Evolutionary conservation across 2,329 filamentous ascomycete species (phyloP).

Genomic region (Fusarium oligoseptatum): DNA sequence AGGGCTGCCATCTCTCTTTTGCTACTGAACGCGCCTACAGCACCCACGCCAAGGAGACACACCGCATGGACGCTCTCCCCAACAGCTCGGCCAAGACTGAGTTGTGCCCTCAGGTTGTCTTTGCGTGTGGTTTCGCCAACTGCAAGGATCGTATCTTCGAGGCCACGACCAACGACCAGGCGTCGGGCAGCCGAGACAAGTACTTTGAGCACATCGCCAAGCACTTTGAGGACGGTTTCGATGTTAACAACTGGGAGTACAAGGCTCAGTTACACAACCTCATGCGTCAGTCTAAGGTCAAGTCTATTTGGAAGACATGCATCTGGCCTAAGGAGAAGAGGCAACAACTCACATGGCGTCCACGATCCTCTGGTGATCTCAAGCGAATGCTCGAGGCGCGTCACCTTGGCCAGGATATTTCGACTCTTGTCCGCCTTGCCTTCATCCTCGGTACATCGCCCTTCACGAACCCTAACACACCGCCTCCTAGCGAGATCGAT

Average conservation of each 20-base stretch:
- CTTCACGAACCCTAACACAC: constrained; percentile 52
- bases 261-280: constrained; percentile 59
- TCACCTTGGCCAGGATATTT: constrained; percentile 57
- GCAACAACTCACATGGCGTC: constrained; percentile 56
- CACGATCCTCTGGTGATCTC: constrained; percentile 58
- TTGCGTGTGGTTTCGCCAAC: constrained; percentile 58
- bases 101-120: constrained; percentile 59
- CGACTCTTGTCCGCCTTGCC: constrained; percentile 58
- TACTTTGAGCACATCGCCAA: constrained; percentile 63
- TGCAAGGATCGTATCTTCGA: constrained; percentile 61
- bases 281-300: constrained; percentile 58
- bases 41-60: constrained; percentile 59
- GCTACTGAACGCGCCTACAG: constrained; percentile 61
- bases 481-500: constrained; percentile 56
- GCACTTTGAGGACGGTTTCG: constrained; percentile 59
- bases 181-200: constrained; percentile 55
- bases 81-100: constrained; percentile 58
- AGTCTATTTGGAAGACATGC: constrained; percentile 60
- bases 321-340: constrained; percentile 61
- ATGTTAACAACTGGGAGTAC: constrained; percentile 60
- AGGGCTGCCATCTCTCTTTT: constrained; percentile 58
- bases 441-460: constrained; percentile 59
- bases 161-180: constrained; percentile 53
- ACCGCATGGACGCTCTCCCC: constrained; percentile 57
- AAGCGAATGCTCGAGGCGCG: constrained; percentile 61